These are phyloP conservation scores for Karstenula rhodostoma DNA, from an alignment of 2,329 filamentous ascomycete genomes.

Conservation along the genomic window DNA sequence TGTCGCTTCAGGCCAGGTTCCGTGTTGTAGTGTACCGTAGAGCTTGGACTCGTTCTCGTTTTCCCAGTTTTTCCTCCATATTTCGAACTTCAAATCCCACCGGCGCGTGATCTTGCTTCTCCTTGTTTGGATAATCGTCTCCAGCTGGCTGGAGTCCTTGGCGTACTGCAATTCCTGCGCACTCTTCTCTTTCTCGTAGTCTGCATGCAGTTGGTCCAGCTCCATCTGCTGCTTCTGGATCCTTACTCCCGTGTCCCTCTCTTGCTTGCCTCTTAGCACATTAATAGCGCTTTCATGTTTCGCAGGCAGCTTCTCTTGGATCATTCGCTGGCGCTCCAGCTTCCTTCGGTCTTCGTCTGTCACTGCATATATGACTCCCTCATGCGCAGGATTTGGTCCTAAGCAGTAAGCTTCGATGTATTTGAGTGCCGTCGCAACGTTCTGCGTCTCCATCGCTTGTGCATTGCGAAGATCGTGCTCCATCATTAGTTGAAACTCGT, in stretches of 20 bases:
- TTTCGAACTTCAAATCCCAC: constrained; percentile 53
- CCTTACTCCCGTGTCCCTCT: constrained; percentile 47
- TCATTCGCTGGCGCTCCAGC: constrained; percentile 51
- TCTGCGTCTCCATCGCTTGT: constrained; percentile 53
- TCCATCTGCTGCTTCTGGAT: constrained; percentile 52
- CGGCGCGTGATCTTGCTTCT: constrained; percentile 42
- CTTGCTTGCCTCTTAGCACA: constrained; percentile 56
- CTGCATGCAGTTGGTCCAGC: constrained; percentile 43
- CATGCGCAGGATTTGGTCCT: constrained; percentile 39
- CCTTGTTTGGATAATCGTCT: constrained; percentile 43
- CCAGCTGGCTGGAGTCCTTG: constrained; percentile 46
- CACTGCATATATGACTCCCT: constrained; percentile 43
- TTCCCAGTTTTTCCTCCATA: constrained; percentile 49
- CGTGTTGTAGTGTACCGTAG: constrained; percentile 34
- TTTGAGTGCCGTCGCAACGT: constrained; percentile 55
- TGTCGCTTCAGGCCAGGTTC: constrained; percentile 38
- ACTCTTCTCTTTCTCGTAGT: constrained; percentile 44
- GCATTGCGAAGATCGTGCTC: constrained; percentile 53
- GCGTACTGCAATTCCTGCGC: constrained; percentile 42
- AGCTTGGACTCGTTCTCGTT: constrained; percentile 34
- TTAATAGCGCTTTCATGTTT: constrained; percentile 58
- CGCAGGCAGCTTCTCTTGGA: constrained; percentile 50
- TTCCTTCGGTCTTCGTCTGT: constrained; percentile 55
- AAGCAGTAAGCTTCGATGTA: constrained; percentile 59
- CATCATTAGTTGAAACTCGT: constrained; percentile 54